phyloP scores from a whole-genome alignment of 352 stramenopile genomes.

The Globisporangium echinulatum region DNA sequence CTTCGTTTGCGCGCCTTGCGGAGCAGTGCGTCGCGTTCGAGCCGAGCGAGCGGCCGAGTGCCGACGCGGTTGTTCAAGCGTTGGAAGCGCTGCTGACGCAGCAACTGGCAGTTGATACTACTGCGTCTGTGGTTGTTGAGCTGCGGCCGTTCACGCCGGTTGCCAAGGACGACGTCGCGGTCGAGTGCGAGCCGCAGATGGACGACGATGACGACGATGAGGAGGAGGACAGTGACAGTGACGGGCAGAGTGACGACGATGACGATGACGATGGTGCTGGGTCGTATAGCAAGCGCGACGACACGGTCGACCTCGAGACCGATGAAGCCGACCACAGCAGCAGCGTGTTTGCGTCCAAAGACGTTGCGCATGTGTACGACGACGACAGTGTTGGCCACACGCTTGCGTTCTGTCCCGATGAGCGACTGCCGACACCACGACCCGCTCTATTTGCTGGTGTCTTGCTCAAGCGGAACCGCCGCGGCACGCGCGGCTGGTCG shows the following conservation, averaged over 20 bases:
- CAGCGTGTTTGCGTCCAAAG: constrained; percentile 13
- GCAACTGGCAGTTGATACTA: constrained; percentile 13
- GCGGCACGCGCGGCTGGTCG: constrained; percentile 59
- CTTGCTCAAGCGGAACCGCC: constrained; percentile 70
- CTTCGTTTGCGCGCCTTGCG: constrained; percentile 43
- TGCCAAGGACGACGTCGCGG: constrained; percentile 13
- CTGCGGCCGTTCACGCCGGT: constrained; percentile 54
- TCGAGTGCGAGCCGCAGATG: constrained; percentile 54
- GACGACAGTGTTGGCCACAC: constrained; percentile 10
- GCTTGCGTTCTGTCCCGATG: constrained; percentile 15
- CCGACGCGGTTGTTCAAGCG: constrained; percentile 32
- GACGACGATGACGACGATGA: constrained; percentile 19
- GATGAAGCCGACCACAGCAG: constrained; percentile 30
- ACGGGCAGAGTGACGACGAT: constrained; percentile 47
- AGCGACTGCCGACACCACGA: constrained; percentile 24
- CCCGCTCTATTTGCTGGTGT: constrained; percentile 47
- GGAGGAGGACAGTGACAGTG: constrained; percentile 33
- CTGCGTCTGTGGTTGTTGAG: constrained; percentile 20
- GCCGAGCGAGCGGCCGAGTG: constrained; percentile 50
- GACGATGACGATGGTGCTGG: constrained; percentile 40
- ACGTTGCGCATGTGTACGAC: constrained; percentile 26
- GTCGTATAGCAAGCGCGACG: constrained; percentile 16
- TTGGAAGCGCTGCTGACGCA: constrained; percentile 38
- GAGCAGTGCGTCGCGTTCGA: constrained; percentile 79
- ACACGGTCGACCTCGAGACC: constrained; percentile 34